Conservation (phyloP, 768 basidiomycete genomes). For the Termitomyces sp. region DNA sequence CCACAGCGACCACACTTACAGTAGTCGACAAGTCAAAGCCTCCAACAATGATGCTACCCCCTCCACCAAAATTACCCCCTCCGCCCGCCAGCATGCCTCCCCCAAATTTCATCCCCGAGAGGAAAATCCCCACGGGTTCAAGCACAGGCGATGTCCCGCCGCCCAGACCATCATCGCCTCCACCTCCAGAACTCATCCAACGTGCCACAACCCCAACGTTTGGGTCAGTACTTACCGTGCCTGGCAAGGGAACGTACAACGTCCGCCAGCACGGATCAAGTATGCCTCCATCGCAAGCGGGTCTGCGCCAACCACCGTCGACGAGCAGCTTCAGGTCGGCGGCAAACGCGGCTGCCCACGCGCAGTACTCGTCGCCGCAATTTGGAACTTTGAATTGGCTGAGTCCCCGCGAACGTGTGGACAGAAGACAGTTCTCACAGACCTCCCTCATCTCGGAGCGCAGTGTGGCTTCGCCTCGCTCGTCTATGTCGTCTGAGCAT, state of each 20-base stretch:
- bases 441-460: slow-evolving; percentile 70
- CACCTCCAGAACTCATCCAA: slow-evolving; percentile 87
- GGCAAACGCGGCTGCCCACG: slow-evolving; percentile 54
- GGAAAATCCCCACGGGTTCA: slow-evolving; percentile 42
- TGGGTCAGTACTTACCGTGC: slow-evolving; percentile 57
- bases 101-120: slow-evolving; percentile 73
- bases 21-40: slow-evolving; percentile 76
- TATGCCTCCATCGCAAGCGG: slow-evolving; percentile 66
- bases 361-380: slow-evolving; percentile 39
- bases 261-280: slow-evolving; percentile 68
- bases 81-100: slow-evolving; percentile 72
- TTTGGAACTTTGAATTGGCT: slow-evolving; percentile 44
- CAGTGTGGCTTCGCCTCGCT: slow-evolving; percentile 68
- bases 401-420: slow-evolving; percentile 43
- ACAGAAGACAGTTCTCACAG: slow-evolving; percentile 58
- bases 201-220: slow-evolving; percentile 87
- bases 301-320: slow-evolving; percentile 69
- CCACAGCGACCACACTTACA: slow-evolving; percentile 43
- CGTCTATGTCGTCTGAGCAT: slow-evolving; percentile 80
- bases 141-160: slow-evolving; percentile 62
- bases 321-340: slow-evolving; percentile 83
- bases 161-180: slow-evolving; percentile 88
- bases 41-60: slow-evolving; percentile 81
- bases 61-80: slow-evolving; percentile 73
- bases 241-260: slow-evolving; percentile 42